These are phyloP conservation scores for Porphyrellus cyaneotinctus DNA, from an alignment of 768 basidiomycete genomes.

Conservation along the genomic window DNA sequence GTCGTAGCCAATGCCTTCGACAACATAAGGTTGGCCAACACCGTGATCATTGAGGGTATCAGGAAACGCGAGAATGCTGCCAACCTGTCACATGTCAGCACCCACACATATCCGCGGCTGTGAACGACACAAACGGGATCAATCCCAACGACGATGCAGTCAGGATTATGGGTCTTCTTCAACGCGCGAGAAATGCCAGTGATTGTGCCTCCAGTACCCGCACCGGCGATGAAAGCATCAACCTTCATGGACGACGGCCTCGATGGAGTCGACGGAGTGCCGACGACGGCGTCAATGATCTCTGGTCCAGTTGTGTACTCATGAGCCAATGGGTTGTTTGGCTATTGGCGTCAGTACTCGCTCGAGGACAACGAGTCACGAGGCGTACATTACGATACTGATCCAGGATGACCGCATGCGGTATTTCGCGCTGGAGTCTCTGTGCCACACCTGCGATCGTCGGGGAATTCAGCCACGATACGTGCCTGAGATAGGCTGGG, in stretches of 20 bases:
- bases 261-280: constrained; percentile 55
- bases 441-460: constrained; percentile 84
- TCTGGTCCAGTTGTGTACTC: constrained; percentile 89
- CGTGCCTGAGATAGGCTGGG: constrained; percentile 26
- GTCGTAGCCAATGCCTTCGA: constrained; percentile 98
- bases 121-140: constrained; percentile 67
- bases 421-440: constrained; percentile 71
- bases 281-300: constrained; percentile 74
- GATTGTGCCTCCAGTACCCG: constrained; percentile 94
- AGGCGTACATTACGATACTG: constrained; percentile 76
- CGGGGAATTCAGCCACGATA: constrained; percentile 86
- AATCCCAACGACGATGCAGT: constrained; percentile 74
- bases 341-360: constrained; percentile 32
- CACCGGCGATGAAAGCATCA: constrained; percentile 77
- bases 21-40: constrained; percentile 55
- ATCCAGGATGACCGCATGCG: constrained; percentile 84
- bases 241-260: constrained; percentile 70
- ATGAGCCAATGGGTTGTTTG: constrained; percentile 88
- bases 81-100: constrained; percentile 50
- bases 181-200: constrained; percentile 82
- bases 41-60: constrained; percentile 51
- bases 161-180: constrained; percentile 71
- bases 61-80: constrained; percentile 82
- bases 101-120: neutral
- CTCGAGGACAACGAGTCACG: neutral